phyloP scores from a whole-genome alignment of 2,329 filamentous ascomycete genomes.

The Shiraia sp. region DNA sequence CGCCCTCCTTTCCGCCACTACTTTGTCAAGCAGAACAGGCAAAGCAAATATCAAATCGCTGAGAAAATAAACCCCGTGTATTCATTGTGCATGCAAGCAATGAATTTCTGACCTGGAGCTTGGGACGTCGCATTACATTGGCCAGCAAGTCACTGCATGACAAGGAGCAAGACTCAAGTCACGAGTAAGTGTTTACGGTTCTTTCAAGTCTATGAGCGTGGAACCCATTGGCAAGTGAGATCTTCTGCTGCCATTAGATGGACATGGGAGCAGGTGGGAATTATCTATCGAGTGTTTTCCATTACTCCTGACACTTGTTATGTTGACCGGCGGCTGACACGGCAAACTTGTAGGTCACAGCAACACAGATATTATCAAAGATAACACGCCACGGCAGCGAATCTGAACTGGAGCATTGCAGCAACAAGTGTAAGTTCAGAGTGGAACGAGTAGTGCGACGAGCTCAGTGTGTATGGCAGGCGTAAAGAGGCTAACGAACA shows the following conservation, averaged over 20 bases:
- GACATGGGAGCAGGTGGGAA: too few species aligned
- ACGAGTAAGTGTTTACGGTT: not conserved
- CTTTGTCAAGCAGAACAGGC: constrained; percentile 11
- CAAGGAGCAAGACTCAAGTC: constrained; percentile 7
- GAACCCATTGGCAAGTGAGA: too few species aligned
- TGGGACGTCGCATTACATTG: constrained; percentile 15
- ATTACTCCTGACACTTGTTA: constrained; percentile 6
- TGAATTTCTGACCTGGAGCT: constrained; percentile 19
- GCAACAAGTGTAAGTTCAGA: constrained; percentile 13
- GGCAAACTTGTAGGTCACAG: constrained; percentile 15
- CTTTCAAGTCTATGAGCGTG: too few species aligned
- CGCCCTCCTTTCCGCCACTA: constrained; percentile 18
- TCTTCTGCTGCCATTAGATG: too few species aligned
- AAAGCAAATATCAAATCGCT: not conserved
- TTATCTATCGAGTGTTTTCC: too few species aligned
- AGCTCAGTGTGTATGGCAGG: too few species aligned
- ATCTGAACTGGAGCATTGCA: too few species aligned
- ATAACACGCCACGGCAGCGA: too few species aligned
- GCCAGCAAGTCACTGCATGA: constrained; percentile 26
- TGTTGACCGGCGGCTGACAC: constrained; percentile 15
- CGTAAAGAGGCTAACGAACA: too few species aligned
- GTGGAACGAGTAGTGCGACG: too few species aligned
- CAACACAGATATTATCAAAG: not conserved
- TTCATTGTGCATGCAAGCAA: constrained; percentile 9
- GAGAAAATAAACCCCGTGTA: not conserved